Evolutionary conservation across 2,329 filamentous ascomycete genomes (phyloP), one percentile per base, ranked within the genome.

Genomic region (Exophiala phaeomuriformis): DNA sequence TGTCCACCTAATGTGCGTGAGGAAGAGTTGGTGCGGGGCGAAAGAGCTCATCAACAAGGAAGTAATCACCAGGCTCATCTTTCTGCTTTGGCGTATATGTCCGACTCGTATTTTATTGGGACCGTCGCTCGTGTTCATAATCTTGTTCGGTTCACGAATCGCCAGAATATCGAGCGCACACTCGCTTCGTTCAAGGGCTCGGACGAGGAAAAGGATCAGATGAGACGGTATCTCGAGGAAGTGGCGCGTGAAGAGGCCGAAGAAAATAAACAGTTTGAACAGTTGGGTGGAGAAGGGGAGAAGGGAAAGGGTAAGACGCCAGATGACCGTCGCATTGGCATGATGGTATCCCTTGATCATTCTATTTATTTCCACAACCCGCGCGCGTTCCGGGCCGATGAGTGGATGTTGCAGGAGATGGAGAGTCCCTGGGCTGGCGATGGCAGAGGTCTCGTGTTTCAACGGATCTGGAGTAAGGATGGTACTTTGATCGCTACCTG

Each of bases 81-180:
- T 35, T 85, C 81, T 36, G 93, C 93, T 5, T 77, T 98, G 57
- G 91, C 91, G 28, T 98, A 97, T 73, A 87, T 97, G 75, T 88
- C 84, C 29, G 91, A 97, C 71, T 86, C 81, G 66, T 93, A 88
- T 73, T 97, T 98, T 71, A 90, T 97, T 68, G 90, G 88, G 37
- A 96, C 90, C 1, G 82, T 96, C 5, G 77, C 84, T 30, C 82
- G 88, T 19, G 84, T 90, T 51, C 90, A 96, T 69, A 79, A 82
- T 52, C 77, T 96, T 35, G 90, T 86, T 79, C 78, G 87, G 9
- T 88, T 87, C 67, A 81, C 79, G 1, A 78, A 73, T 8, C 75
- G 76, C 1, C 71, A 62, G 3, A 70, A 71, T 47, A 66, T 75
- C 28, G 63, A 73, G 61, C 62, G 66, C 58, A 64, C 68, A 0